Evolutionary conservation across 495 filamentous ascomycete genomes (phyloP), one percentile per base, ranked within the genome.

Genomic region (Gamarada debralockiae): DNA sequence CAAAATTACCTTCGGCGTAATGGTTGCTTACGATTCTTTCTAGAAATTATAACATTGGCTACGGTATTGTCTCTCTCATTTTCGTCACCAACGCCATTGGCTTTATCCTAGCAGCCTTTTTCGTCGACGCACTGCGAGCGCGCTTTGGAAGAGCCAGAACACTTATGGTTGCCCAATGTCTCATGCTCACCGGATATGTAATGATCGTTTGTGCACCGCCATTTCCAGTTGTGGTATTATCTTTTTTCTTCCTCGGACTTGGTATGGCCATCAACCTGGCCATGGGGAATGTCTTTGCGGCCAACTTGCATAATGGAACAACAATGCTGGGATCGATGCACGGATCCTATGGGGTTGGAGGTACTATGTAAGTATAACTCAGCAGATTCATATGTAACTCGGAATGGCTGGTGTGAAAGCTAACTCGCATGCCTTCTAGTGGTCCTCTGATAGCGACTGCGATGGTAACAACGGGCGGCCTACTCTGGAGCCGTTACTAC

Each of bases 81-180:
- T 93, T 92, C 72, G 77, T 96, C 22, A 74, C 83, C 36, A 88
- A 87, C 56, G 89, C 90, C 0, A 45, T 85, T 14, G 89, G 89
- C 18, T 95, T 90, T 70, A 82, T 91, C 59, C 59, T 75, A 38
- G 85, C 85, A 3, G 87, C 87, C 1, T 81, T 85, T 21, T 72
- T 82, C 53, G 79, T 82, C 33, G 79, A 85, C 59, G 70, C 64
- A 38, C 59, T 78, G n/a, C 67, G 75, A 29, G 66, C 82, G 10
- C 72, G 78, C 1, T 56, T 91, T 1, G 88, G 89, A 9, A 79
- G 85, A 17, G 80, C 81, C 0, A 82, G 74, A 48, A 73, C 77
- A 23, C 71, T 88, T 22, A 74, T 82, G 3, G 50, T 86, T 3
- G 72, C 81, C 0, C 74, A 83, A 59, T 46, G 79, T 17, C 57